phyloP scores from a whole-genome alignment of 345 rosid species.

The Ricinus communis region DNA sequence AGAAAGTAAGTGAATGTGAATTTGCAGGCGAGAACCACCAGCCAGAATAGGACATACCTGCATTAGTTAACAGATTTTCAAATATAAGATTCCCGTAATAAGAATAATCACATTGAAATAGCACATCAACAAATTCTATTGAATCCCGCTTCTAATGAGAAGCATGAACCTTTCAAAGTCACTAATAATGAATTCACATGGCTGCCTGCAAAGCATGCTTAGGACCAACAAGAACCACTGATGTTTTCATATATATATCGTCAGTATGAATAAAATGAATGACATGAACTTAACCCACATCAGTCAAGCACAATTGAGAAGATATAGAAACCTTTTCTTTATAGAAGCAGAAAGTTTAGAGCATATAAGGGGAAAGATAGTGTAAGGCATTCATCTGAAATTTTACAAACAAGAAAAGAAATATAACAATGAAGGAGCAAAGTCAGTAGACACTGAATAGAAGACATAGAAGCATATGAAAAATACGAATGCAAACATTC shows the following conservation, averaged over 20 bases:
- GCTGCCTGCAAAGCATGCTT: background rate
- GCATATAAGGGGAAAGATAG: background rate
- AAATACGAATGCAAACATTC: background rate
- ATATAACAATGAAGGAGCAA: background rate
- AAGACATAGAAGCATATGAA: background rate
- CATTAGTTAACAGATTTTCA: constrained; percentile 11
- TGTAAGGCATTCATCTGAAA: background rate
- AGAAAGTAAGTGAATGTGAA: constrained; percentile 94
- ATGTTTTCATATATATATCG: background rate
- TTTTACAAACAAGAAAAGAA: background rate
- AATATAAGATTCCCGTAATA: background rate
- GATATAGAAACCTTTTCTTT: background rate
- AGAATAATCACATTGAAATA: background rate
- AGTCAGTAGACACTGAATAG: background rate
- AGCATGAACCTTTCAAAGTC: background rate
- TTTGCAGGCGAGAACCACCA: constrained; percentile 81
- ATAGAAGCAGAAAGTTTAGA: background rate
- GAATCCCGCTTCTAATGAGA: background rate
- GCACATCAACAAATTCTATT: background rate
- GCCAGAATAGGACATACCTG: constrained; percentile 96
- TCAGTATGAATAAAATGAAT: background rate
- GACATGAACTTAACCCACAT: background rate
- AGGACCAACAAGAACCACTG: background rate
- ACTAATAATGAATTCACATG: background rate
- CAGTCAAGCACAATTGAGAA: background rate